phyloP scores from a whole-genome alignment of 2,329 filamentous ascomycete genomes.

The Penicillium corylophilum region DNA sequence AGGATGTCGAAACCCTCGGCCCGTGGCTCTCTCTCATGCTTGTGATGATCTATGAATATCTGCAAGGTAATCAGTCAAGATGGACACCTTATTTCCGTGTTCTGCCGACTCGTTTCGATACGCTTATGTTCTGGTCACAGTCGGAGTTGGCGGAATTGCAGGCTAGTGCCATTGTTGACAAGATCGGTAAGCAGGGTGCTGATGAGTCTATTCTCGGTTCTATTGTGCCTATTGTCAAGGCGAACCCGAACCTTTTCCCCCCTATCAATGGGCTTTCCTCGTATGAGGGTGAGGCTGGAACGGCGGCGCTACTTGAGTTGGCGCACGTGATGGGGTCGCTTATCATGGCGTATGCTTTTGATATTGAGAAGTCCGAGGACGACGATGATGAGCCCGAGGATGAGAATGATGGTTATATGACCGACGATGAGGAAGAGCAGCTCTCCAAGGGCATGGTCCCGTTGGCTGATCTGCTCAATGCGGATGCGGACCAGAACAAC shows the following conservation, averaged over 20 bases:
- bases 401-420: conserved; percentile 50
- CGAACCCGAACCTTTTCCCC: conserved; percentile 45
- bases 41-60: conserved; percentile 74
- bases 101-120: conserved; percentile 71
- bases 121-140: conserved; percentile 83
- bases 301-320: conserved; percentile 52
- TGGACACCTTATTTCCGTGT: conserved; percentile 80
- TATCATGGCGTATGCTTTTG: conserved; percentile 93
- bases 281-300: conserved; percentile 39
- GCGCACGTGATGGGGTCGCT: conserved; percentile 82
- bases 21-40: conserved; percentile 66
- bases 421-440: conserved; percentile 65
- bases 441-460: conserved; percentile 82
- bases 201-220: conserved; percentile 65
- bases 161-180: conserved; percentile 71
- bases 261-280: conserved; percentile 39
- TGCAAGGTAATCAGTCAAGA: conserved; percentile 57
- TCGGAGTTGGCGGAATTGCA: conserved; percentile 70
- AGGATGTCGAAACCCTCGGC: conserved; percentile 52
- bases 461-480: conserved; percentile 85
- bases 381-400: conserved; percentile 57
- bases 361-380: conserved; percentile 63
- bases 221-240: conserved; percentile 53
- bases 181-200: conserved; percentile 72
- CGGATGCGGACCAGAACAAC: conserved; percentile 79